phyloP scores from a whole-genome alignment of 148 eudicot species.

The Silene latifolia region DNA sequence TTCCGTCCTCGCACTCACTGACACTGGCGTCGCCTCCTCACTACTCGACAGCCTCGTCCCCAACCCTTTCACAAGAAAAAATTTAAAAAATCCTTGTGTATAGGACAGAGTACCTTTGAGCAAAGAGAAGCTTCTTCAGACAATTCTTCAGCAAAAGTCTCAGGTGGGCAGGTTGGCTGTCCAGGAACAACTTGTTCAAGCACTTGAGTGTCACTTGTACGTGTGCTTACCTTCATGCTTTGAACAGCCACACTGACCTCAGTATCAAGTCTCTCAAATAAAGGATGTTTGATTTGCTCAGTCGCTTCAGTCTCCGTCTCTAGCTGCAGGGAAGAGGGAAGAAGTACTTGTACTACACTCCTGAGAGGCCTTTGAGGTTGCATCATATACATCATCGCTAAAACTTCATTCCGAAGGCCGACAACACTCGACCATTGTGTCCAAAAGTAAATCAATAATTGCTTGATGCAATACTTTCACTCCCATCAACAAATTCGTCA shows the following conservation, averaged over 20 bases:
- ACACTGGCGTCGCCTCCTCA: too few species aligned
- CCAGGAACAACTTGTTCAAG: conserved; percentile 48
- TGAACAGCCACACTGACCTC: conserved; percentile 57
- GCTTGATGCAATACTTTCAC: conserved; percentile 99
- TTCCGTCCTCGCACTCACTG: too few species aligned
- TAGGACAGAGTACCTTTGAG: conserved; percentile 55
- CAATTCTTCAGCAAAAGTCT: conserved; percentile 59
- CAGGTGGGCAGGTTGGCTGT: conserved; percentile 56
- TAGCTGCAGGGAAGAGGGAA: conserved; percentile 45
- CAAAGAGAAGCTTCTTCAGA: conserved; percentile 57
- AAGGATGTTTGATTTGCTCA: conserved; percentile 40
- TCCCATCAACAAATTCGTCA: conserved; percentile 97
- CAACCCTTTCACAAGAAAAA: too few species aligned
- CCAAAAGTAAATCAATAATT: conserved; percentile 91
- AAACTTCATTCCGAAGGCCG: conserved; percentile 75
- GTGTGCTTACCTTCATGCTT: conserved; percentile 44
- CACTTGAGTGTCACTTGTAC: conserved; percentile 33
- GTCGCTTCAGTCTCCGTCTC: conserved; percentile 55
- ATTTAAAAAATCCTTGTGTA: background rate
- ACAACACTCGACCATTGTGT: conserved; percentile 99
- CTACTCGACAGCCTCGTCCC: too few species aligned
- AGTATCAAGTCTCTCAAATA: conserved; percentile 61
- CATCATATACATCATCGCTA: conserved; percentile 49
- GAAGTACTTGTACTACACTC: conserved; percentile 46
- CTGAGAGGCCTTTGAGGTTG: conserved; percentile 45